These are phyloP conservation scores for Geotrichum histeridarum DNA, from an alignment of 1,139 yeast genomes.

Conservation along the genomic window DNA sequence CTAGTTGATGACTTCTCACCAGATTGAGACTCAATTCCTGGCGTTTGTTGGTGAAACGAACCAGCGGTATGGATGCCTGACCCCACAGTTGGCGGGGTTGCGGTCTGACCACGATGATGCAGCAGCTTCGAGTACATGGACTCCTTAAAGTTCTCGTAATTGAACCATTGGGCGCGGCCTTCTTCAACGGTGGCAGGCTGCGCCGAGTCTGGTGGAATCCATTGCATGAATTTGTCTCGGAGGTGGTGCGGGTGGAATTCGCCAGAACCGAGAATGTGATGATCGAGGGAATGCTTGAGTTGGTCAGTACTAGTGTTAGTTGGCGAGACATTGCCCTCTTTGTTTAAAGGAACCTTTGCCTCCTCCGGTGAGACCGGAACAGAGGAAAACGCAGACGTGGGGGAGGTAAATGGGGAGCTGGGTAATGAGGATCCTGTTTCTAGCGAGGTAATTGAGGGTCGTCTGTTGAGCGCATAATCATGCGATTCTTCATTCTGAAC, in stretches of 20 bases:
- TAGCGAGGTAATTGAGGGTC: conserved; percentile 1
- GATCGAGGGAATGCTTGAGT: background rate
- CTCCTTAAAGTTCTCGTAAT: conserved; percentile 16
- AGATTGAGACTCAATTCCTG: too few relatives aligned
- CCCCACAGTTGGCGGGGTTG: background rate
- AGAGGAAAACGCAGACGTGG: background rate
- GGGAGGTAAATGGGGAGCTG: background rate
- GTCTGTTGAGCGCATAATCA: conserved; percentile 5
- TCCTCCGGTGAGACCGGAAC: background rate
- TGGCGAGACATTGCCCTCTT: background rate
- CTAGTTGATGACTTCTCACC: too few relatives aligned
- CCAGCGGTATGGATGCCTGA: too few relatives aligned
- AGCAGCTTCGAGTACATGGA: conserved; percentile 10
- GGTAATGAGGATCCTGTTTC: background rate
- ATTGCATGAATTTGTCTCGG: conserved; percentile 2
- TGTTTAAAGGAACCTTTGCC: background rate
- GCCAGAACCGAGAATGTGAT: background rate
- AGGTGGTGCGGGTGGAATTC: background rate
- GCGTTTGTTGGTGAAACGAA: too few relatives aligned
- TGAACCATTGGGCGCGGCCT: conserved; percentile 15
- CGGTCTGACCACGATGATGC: background rate
- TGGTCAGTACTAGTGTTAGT: background rate
- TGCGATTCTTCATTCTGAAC: conserved; percentile 1
- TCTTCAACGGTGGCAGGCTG: background rate
- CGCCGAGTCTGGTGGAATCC: background rate